These are phyloP conservation scores for Rhodotorula sp. DNA, from an alignment of 1,284 basidiomycete species.

Conservation along the genomic window DNA sequence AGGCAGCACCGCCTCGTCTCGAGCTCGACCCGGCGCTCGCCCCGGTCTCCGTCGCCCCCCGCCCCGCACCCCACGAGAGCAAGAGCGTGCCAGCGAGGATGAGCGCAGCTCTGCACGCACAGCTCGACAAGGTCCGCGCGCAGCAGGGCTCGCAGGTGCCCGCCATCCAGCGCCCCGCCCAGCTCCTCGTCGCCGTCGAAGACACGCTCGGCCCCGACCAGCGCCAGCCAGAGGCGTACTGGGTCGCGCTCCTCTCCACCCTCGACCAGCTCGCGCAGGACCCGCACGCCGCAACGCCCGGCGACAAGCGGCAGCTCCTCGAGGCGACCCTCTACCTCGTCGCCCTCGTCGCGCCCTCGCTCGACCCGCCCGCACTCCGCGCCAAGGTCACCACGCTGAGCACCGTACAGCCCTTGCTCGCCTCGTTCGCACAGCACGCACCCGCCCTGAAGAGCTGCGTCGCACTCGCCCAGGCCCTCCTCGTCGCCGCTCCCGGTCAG, in stretches of 20 bases:
- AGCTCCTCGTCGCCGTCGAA: slow-evolving; percentile 85
- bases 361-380: slow-evolving; percentile 57
- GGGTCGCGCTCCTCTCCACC: slow-evolving; percentile 75
- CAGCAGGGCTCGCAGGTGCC: slow-evolving; percentile 77
- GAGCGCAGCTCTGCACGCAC: slow-evolving; percentile 40
- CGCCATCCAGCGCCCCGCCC: slow-evolving; percentile 89
- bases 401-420: slow-evolving; percentile 46
- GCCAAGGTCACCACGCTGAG: slow-evolving; percentile 56
- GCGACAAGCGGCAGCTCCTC: slow-evolving; percentile 63
- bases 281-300: slow-evolving; percentile 61
- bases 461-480: slow-evolving; percentile 71
- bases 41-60: not conserved
- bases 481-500: slow-evolving; percentile 67
- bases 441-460: slow-evolving; percentile 65
- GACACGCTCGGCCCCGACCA: slow-evolving; percentile 64
- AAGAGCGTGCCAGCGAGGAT: too few species aligned
- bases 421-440: slow-evolving; percentile 54
- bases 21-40: not conserved
- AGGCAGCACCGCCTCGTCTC: too few species aligned
- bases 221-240: slow-evolving; percentile 75
- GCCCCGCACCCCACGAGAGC: not conserved
- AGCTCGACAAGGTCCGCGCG: slow-evolving; percentile 81
- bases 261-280: slow-evolving; percentile 60
- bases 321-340: slow-evolving; percentile 89
- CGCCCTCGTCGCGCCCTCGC: slow-evolving; percentile 70